A percentile compares a stretch with the other conserved stretches of the same genome.
phyloP scores from a whole-genome alignment of 768 basidiomycete genomes.

The Cystofilobasidium ferigula region DNA sequence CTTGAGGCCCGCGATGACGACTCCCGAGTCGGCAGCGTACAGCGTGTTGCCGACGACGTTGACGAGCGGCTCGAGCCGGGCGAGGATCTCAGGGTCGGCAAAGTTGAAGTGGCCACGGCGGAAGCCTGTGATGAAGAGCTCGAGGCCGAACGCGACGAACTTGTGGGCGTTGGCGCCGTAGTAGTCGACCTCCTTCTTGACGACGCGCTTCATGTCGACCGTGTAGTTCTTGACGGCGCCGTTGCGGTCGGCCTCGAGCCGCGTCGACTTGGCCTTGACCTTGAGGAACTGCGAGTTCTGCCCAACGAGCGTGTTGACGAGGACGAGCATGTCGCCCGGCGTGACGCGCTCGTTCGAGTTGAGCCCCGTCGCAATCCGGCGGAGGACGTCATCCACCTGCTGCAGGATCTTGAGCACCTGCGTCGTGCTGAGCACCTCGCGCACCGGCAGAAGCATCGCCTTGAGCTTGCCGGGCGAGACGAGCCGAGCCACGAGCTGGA shows the following conservation, averaged over 20 bases:
- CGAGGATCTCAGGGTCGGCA: slow-evolving; percentile 56
- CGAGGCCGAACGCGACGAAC: slow-evolving; percentile 83
- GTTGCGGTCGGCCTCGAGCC: slow-evolving; percentile 33
- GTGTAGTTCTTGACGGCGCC: slow-evolving; percentile 49
- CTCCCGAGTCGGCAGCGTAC: slow-evolving; percentile 66
- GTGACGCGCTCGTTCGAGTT: slow-evolving; percentile 66
- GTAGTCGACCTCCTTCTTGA: slow-evolving; percentile 50
- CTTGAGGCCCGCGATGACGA: slow-evolving; percentile 64
- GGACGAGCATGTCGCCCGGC: slow-evolving; percentile 58
- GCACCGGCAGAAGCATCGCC: slow-evolving; percentile 62
- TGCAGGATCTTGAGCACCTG: slow-evolving; percentile 66
- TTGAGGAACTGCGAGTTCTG: slow-evolving; percentile 81
- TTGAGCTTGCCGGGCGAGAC: slow-evolving; percentile 68
- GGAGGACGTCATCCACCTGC: slow-evolving; percentile 77
- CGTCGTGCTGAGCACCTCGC: slow-evolving; percentile 75
- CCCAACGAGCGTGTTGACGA: slow-evolving; percentile 80
- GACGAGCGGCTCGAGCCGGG: slow-evolving; percentile 79
- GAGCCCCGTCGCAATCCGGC: slow-evolving; percentile 68
- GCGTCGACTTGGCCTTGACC: slow-evolving; percentile 41
- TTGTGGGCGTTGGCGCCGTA: slow-evolving; percentile 80
- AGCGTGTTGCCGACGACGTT: slow-evolving; percentile 79
- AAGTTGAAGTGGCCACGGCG: slow-evolving; percentile 79
- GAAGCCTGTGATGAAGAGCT: slow-evolving; percentile 77
- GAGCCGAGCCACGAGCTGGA: slow-evolving; percentile 64
- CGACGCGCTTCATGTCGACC: slow-evolving; percentile 66